These are phyloP conservation scores for Castanospermum australe DNA, from an alignment of 306 rosid genomes.

Conservation along the genomic window DNA sequence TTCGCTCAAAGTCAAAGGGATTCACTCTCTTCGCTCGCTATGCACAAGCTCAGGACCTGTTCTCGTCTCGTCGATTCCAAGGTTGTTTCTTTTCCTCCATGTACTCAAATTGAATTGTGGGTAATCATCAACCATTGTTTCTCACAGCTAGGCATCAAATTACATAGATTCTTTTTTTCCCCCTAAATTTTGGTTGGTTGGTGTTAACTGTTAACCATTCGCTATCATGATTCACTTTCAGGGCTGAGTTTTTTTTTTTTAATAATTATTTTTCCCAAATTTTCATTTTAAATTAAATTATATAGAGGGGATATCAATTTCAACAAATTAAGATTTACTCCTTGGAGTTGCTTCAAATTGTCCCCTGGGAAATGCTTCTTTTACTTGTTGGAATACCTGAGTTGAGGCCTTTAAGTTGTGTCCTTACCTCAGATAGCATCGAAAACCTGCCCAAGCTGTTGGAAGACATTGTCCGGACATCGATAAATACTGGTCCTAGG, in stretches of 20 bases:
- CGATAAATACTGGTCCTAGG: conserved; percentile 82
- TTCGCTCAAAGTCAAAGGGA: conserved; percentile 47
- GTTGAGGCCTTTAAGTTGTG: conserved; percentile 12
- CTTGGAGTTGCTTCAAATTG: not conserved
- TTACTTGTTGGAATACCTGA: not conserved
- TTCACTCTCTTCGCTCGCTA: conserved; percentile 69
- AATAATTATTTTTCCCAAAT: no score
- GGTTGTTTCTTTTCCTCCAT: conserved; percentile 29
- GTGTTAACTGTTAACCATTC: not conserved
- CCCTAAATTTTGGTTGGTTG: not conserved
- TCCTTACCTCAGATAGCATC: conserved; percentile 52
- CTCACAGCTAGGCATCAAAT: not conserved
- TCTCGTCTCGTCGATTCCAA: conserved; percentile 75
- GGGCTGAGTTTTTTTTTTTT: not conserved
- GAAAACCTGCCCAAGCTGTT: conserved; percentile 79
- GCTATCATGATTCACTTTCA: not conserved
- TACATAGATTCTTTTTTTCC: not conserved
- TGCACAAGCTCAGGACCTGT: conserved; percentile 70
- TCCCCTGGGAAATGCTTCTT: no score
- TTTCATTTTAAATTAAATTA: no score
- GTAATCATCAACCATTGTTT: no score
- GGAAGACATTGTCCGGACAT: conserved; percentile 89
- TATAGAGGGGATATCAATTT: no score
- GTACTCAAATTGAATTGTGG: not conserved
- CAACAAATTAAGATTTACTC: not conserved